These are phyloP conservation scores for Pseudoturritis turrita DNA, from an alignment of 345 rosid genomes.

Conservation along the genomic window DNA sequence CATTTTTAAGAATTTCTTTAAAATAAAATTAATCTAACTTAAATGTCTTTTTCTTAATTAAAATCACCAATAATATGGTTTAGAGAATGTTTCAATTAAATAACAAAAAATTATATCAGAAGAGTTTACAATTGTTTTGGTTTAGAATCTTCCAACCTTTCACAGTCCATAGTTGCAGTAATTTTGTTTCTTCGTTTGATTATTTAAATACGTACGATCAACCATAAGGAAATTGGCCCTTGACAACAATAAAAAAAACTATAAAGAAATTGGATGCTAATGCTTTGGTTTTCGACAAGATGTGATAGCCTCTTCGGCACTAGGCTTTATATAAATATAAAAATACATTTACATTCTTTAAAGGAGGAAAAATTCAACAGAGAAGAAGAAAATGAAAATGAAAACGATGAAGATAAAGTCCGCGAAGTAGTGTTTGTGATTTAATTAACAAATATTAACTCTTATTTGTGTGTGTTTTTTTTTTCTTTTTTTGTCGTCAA, in stretches of 20 bases:
- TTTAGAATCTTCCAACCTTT: background rate
- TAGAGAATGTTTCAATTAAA: background rate
- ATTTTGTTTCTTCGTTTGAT: background rate
- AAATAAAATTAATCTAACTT: background rate
- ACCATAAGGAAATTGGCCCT: background rate
- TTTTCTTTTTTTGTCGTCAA: no score
- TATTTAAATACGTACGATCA: background rate
- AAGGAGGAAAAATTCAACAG: background rate
- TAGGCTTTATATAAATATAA: background rate
- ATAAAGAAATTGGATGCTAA: background rate
- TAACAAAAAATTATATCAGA: no score
- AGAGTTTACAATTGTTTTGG: no score
- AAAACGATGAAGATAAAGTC: background rate
- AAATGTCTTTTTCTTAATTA: background rate
- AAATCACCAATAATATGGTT: background rate
- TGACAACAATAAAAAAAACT: no score
- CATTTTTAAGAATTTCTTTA: no score
- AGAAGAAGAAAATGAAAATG: background rate
- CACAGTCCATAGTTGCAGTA: background rate
- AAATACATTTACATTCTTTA: background rate
- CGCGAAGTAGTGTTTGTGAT: background rate
- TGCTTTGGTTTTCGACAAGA: background rate
- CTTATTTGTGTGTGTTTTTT: background rate
- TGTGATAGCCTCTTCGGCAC: slow-evolving; percentile 21
- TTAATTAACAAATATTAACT: background rate